A percentile compares a stretch with the other conserved stretches of the same genome.
Evolutionary conservation across 495 filamentous ascomycete genomes (phyloP).

Genomic region (Bryoglossum gracile): DNA sequence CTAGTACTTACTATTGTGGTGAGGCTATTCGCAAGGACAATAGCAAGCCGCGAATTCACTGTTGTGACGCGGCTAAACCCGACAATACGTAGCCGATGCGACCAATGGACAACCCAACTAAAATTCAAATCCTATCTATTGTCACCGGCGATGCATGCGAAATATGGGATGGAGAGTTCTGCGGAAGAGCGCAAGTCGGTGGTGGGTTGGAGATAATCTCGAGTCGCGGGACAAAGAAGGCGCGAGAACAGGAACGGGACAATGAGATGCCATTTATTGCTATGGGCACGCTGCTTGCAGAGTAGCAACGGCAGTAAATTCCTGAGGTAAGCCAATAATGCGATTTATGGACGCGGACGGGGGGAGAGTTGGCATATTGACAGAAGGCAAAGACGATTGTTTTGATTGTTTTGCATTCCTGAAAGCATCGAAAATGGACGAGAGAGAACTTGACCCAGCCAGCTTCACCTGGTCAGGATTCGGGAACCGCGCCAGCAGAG

Average conservation of each 20-base stretch:
- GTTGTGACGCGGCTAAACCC: too few species aligned
- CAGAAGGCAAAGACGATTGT: too few species aligned
- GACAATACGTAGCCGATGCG: constrained; percentile 11
- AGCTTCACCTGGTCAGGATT: too few species aligned
- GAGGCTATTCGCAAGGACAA: constrained; percentile 13
- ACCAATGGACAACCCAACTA: not conserved
- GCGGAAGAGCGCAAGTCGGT: constrained; percentile 8
- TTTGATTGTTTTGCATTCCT: constrained; percentile 4
- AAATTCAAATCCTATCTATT: too few species aligned
- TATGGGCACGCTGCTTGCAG: constrained; percentile 1
- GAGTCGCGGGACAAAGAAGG: constrained; percentile 14
- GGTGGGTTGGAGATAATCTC: constrained; percentile 8
- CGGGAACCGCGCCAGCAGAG: too few species aligned
- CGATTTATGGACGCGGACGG: not conserved
- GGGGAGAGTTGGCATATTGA: too few species aligned
- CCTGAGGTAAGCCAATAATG: constrained; percentile 8
- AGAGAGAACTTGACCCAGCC: too few species aligned
- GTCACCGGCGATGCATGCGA: not conserved
- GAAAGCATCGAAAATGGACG: not conserved
- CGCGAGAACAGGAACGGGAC: constrained; percentile 8
- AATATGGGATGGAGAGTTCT: not conserved
- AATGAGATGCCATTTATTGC: constrained; percentile 22
- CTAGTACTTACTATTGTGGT: constrained; percentile 22
- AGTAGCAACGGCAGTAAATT: constrained; percentile 14
- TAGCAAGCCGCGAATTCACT: too few species aligned